Evolutionary conservation across 1,284 basidiomycete genomes (phyloP), one percentile per base, ranked within the genome.

Genomic region (Microbotryomycetes sp.): DNA sequence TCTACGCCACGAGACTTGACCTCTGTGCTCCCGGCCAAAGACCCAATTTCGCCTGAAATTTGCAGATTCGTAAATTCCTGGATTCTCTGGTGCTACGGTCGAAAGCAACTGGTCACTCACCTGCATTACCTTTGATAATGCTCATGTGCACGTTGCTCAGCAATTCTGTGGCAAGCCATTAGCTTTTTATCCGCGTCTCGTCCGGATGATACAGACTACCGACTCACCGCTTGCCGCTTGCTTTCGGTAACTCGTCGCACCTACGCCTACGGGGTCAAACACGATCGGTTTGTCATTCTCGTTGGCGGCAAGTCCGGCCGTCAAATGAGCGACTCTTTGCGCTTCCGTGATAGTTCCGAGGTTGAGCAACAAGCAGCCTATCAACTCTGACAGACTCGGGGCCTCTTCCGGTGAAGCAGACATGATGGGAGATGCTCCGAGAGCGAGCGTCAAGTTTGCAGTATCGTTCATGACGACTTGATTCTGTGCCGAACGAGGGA

Each of bases 121-220:
- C 91, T 0, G 91, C 88, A 73, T 97, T 97, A 5, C 93, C 94
- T 76, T 97, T 97, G 77, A 97, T 91, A 21, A 96, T 86, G 21
- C 87, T 87, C 18, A 88, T 84, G 74, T 97, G 92, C 82, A 88
- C 94, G 51, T 81, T 77, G 65, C 88, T 81, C n/a, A 97, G 77
- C 15, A 97, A 80, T 58, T 85, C 88, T 84, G 73, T 35, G 45
- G 28, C n/a, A n/a, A n/a, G n/a, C n/a, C n/a, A n/a, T n/a, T n/a
- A n/a, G n/a, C n/a, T n/a, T n/a, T n/a, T n/a, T n/a, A n/a, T n/a
- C n/a, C n/a, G n/a, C n/a, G n/a, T n/a, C n/a, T n/a, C n/a, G n/a
- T n/a, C n/a, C n/a, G n/a, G n/a, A n/a, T n/a, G 24, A 27, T 6
- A 45, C 15, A 9, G 21, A 5, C 23, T 5, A 18, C 28, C 18